Base-by-base conservation (phyloP, 345 rosid species). In the Lepidium sativum region DNA sequence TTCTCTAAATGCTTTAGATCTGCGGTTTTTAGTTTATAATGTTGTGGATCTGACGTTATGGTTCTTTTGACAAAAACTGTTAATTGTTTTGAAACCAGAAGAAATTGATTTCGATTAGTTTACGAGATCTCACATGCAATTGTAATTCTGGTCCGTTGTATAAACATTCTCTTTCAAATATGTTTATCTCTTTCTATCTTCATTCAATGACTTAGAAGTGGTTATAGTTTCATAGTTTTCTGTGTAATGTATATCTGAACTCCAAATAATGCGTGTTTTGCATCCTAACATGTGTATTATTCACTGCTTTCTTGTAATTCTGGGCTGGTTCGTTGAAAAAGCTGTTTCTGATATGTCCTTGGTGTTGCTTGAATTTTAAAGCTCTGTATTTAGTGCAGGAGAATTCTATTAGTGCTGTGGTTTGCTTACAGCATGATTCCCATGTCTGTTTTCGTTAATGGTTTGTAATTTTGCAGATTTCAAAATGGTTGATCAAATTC, bases 401-500 rank as follows among this genome's bases (percentile, higher is more conserved):
- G 6, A 20, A 35, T 20, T 0, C 0, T 40, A 14, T 13, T 21
- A 8, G n/a, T 13, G n/a, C 14, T 0, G 21, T 6, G 15, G 9
- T 9, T 31, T 1, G 6, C 6, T 5, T 48, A 6, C 33, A 27
- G 15, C 6, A 9, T 57, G 21, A 11, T 34, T 1, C 11, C 9
- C 1, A 4, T 2, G 6, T 45, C 13, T 47, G 27, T 68, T 51
- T 14, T 32, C 33, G 17, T 16, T 49, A 4, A 1, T 62, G 41
- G 23, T 48, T 39, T 41, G 8, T 29, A 12, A 54, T 17, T 40
- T 60, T 61, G 63, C 80, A 87, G 95, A 80, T 58, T 65, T 68
- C 50, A 72, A 62, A 73, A 91, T 91, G 97, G 87, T 54, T 65
- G 94, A 91, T 80, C 92, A 85, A 75, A 78, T 72, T 72, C 89